Conservation (phyloP, 495 filamentous ascomycete genomes). For the Hypoxylon rickii region DNA sequence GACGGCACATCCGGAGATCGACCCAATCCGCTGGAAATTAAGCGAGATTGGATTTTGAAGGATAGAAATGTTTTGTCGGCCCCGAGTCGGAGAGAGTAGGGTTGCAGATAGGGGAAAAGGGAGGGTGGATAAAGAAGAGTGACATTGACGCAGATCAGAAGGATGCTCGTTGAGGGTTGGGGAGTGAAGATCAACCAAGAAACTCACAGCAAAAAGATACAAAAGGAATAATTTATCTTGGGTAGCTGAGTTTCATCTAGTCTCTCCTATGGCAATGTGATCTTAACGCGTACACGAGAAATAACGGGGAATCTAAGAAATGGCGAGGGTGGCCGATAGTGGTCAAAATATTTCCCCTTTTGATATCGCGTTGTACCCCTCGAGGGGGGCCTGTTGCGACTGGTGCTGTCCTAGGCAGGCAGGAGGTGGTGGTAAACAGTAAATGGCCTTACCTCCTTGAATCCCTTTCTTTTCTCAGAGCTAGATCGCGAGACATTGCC, state of each 20-base stretch:
- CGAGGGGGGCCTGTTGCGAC: slow-evolving; percentile 7
- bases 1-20: slow-evolving; percentile 12
- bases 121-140: slow-evolving; percentile 3
- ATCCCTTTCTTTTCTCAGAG: slow-evolving; percentile 4
- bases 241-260: neutral
- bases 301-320: too few species aligned
- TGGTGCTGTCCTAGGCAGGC: too few species aligned
- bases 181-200: neutral
- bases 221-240: too few species aligned
- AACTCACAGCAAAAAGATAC: too few species aligned
- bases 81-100: neutral
- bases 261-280: neutral
- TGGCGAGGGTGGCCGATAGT: slow-evolving; percentile 4
- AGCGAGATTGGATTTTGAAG: neutral
- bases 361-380: slow-evolving; percentile 2
- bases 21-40: neutral
- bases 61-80: neutral
- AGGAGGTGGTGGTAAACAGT: too few species aligned
- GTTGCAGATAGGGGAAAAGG: neutral
- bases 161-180: neutral
- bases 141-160: slow-evolving; percentile 6
- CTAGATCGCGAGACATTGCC: slow-evolving; percentile 28
- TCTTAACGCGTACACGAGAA: too few species aligned
- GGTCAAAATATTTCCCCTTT: slow-evolving; percentile 8
- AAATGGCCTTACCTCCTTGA: slow-evolving; percentile 6